Conservation (phyloP, 2,329 filamentous ascomycete species). For the Lecanosticta acicola region DNA sequence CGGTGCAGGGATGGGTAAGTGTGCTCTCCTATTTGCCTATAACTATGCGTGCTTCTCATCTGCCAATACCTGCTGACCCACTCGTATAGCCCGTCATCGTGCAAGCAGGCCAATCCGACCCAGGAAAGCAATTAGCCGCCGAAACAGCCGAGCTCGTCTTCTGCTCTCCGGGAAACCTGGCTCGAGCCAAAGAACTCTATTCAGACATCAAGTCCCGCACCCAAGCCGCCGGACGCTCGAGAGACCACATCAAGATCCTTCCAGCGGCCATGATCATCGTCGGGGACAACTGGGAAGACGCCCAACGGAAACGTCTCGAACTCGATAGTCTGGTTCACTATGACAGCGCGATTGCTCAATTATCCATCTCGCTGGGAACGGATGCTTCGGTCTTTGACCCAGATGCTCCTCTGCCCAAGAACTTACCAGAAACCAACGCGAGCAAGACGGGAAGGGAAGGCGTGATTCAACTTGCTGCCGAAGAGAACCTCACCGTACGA, state of each 20-base stretch:
- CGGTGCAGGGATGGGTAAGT: constrained; percentile 21
- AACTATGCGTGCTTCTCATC: too few relatives aligned
- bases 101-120: constrained; percentile 25
- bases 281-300: constrained; percentile 21
- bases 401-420: constrained; percentile 20
- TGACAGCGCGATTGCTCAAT: constrained; percentile 22
- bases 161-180: constrained; percentile 22
- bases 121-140: constrained; percentile 23
- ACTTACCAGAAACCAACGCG: constrained; percentile 22
- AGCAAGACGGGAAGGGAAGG: constrained; percentile 18
- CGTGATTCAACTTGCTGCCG: constrained; percentile 19
- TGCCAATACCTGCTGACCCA: not conserved
- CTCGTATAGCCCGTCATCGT: constrained; percentile 19
- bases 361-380: constrained; percentile 21
- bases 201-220: constrained; percentile 22
- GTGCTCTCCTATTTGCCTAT: too few relatives aligned
- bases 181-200: constrained; percentile 21
- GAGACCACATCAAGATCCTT: constrained; percentile 23
- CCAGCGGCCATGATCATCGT: constrained; percentile 26
- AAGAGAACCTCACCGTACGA: constrained; percentile 22
- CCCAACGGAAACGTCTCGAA: constrained; percentile 21
- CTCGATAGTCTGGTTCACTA: constrained; percentile 23
- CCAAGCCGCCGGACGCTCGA: constrained; percentile 17
- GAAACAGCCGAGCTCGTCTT: constrained; percentile 26
- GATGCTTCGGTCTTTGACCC: constrained; percentile 22